Evolutionary conservation across 179 eudicot species (phyloP), one percentile per base, ranked within the genome.

Genomic region (Heliamphora pulchella): DNA sequence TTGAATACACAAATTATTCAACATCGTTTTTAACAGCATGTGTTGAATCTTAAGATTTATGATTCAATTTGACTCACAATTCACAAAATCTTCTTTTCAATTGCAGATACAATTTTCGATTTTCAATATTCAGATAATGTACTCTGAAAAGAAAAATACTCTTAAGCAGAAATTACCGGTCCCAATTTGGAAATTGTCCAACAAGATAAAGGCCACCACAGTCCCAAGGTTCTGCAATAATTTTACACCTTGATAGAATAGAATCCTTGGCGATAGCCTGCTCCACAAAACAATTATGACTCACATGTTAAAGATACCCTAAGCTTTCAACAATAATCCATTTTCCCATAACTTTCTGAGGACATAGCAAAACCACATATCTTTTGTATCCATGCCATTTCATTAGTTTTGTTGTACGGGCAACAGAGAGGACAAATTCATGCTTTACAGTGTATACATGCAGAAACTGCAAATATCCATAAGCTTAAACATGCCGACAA

Each of bases 131-230:
- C 31, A 75, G 10, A 18, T 0, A 55, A 82, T 3, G 22, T 48
- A 3, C 5, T n/a, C 39, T 47, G 6, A 53, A 71, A 71, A 20
- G 31, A 44, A 57, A 82, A 41, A 74, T 44, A 62, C 22, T 72
- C 47, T 43, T 9, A 14, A 31, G 61, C 47, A 48, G 20, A 75
- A 71, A 53, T 71, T 89, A 93, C 99, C 99, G 71, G 80, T 96
- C 99, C 99, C 99, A 96, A 82, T 94, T 96, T 78, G 99, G 99
- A 89, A 94, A 96, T 57, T 80, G 76, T 55, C 99, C 99, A 74
- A 94, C 99, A 80, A 94, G 98, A 87, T 96, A 96, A 68, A 96
- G 92, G 73, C 98, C 99, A 87, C 99, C 99, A 84, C 99, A 96
- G 81, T 96, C 99, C 99, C 99, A 96, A 59, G 99, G 99, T 81